Conservation (phyloP, 495 filamentous ascomycete genomes). For the Clohesyomyces aquaticus region DNA sequence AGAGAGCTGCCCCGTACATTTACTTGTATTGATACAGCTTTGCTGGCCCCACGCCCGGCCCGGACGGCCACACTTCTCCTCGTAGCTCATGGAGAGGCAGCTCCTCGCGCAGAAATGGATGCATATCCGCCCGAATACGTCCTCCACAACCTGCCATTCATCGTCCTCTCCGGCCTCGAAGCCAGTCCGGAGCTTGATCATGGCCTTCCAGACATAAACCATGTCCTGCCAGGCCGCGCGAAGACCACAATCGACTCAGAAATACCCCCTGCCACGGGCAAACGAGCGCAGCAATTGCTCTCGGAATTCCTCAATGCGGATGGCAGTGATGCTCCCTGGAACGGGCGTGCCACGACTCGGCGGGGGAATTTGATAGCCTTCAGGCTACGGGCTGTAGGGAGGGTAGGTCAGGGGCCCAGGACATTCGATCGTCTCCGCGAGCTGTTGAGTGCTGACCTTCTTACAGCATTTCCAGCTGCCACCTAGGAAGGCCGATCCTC, state of each 20-base stretch:
- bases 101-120: constrained; percentile 64
- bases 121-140: constrained; percentile 81
- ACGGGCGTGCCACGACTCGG: constrained; percentile 51
- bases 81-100: constrained; percentile 31
- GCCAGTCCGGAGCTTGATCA: constrained; percentile 37
- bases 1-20: background rate
- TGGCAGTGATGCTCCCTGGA: constrained; percentile 65
- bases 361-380: constrained; percentile 51
- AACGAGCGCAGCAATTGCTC: constrained; percentile 68
- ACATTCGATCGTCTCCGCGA: constrained; percentile 5
- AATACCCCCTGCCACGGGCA: constrained; percentile 64
- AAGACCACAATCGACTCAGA: constrained; percentile 64
- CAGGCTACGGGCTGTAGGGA: constrained; percentile 70
- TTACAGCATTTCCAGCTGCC: constrained; percentile 64
- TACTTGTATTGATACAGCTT: background rate
- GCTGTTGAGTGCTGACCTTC: constrained; percentile 21
- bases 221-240: constrained; percentile 59
- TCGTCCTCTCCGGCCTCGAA: constrained; percentile 76
- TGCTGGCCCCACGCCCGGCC: background rate
- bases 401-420: constrained; percentile 63
- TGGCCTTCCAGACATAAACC: constrained; percentile 18
- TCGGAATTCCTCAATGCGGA: constrained; percentile 69
- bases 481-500: constrained; percentile 64
- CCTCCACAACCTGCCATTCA: constrained; percentile 77
- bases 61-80: background rate